Evolutionary conservation across 768 basidiomycete genomes (phyloP), one percentile per base, ranked within the genome.

Genomic region (Xanthoconium purpureum): DNA sequence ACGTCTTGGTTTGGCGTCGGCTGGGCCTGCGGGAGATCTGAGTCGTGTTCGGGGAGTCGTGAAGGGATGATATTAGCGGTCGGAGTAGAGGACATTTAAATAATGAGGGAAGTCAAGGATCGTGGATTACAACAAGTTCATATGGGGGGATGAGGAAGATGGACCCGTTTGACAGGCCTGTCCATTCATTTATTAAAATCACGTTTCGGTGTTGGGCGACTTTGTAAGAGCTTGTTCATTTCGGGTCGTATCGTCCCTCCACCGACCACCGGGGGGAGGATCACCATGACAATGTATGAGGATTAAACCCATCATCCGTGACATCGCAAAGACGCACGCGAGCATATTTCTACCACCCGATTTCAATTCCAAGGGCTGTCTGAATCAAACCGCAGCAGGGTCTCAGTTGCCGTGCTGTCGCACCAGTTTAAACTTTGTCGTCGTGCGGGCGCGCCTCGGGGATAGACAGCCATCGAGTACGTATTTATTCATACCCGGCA

Each of bases 31-130:
- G 24, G 24, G 24, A 24, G 24, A 24, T 24, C 24, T 24, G 24
- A 24, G 24, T 24, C 24, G 24, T 24, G 42, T 61, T 55, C 56
- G 30, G 51, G 33, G 54, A 11, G 64, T 66, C 61, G 63, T 63
- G 66, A 59, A 46, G 58, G 58, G 18, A 44, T 32, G 62, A 56
- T 65, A 67, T 67, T 61, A 69, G 56, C 47, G 47, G 66, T 47
- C 24, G 64, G 62, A 58, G 67, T 57, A 24, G 24, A 24, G 24
- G 24, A 24, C 24, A 24, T 24, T 24, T 24, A 61, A 66, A 61
- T 56, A 69, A 66, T 40, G 69, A 68, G 56, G 18, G 63, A 20
- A 52, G 32, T 11, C 54, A 54, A 48, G 17, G 59, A 54, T 47
- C 37, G 57, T 63, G 43, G 24, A 24, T 12, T 35, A 42, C 60